Percentiles rank a stretch among this genome's conserved stretches.
phyloP scores from a whole-genome alignment of 176 grass and related monocot genomes.

The Avena sativa region DNA sequence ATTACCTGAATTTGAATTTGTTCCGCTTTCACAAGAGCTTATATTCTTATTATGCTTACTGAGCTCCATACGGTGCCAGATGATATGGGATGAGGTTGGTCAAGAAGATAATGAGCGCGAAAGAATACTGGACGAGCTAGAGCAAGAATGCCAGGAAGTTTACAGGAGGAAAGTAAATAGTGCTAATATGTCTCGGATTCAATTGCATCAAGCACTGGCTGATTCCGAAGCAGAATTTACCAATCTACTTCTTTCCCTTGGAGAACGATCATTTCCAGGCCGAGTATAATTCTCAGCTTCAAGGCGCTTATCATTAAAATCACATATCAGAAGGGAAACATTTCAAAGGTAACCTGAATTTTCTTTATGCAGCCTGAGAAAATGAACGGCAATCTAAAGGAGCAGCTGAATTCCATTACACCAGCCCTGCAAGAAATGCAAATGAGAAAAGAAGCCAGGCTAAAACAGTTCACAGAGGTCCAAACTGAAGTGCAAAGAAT shows the following conservation, averaged over 20 bases:
- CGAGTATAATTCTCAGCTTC: slow-evolving; percentile 54
- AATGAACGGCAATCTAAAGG: slow-evolving; percentile 81
- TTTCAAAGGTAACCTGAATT: slow-evolving; percentile 47
- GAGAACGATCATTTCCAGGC: slow-evolving; percentile 89
- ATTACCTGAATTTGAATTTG: slow-evolving; percentile 23
- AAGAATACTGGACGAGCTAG: slow-evolving; percentile 71
- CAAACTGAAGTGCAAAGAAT: slow-evolving; percentile 84
- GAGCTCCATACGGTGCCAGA: slow-evolving; percentile 48
- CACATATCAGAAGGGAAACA: slow-evolving; percentile 16
- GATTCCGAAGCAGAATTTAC: slow-evolving; percentile 94
- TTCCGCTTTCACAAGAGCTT: not conserved
- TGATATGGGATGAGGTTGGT: slow-evolving; percentile 98
- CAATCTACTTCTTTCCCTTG: slow-evolving; percentile 93
- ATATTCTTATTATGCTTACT: slow-evolving; percentile 13
- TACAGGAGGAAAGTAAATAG: slow-evolving; percentile 93
- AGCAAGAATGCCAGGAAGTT: slow-evolving; percentile 84
- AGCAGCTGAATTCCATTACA: slow-evolving; percentile 92
- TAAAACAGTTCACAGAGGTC: slow-evolving; percentile 83
- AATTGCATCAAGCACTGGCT: slow-evolving; percentile 90
- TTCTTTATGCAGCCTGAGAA: slow-evolving; percentile 77
- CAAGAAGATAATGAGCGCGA: slow-evolving; percentile 77
- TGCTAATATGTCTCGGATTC: slow-evolving; percentile 80
- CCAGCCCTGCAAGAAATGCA: slow-evolving; percentile 98
- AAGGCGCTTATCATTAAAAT: not conserved
- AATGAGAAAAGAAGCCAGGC: slow-evolving; percentile 75